phyloP scores from a whole-genome alignment of 2,329 filamentous ascomycete species.

The Nemania diffusa region DNA sequence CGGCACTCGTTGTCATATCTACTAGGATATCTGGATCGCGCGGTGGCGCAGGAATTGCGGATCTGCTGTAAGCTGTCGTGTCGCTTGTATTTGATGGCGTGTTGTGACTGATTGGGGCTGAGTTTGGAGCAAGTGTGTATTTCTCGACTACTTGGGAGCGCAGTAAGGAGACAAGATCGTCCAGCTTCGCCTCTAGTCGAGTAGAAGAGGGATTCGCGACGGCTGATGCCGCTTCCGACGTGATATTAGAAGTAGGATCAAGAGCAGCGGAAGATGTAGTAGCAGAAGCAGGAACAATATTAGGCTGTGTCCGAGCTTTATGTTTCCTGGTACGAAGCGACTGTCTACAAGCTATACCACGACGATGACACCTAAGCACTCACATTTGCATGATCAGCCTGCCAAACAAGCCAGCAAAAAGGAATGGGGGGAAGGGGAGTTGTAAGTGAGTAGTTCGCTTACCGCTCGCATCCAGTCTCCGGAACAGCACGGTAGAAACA shows the following conservation, averaged over 20 bases:
- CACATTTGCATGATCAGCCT: constrained; percentile 2
- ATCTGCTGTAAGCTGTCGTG: not conserved
- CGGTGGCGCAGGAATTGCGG: not conserved
- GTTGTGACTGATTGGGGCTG: not conserved
- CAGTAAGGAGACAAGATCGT: not conserved
- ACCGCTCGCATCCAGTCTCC: constrained; percentile 1
- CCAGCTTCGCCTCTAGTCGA: not conserved
- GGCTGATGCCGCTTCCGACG: not conserved
- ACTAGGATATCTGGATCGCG: not conserved
- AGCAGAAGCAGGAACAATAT: not conserved
- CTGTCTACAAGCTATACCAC: constrained; percentile 4
- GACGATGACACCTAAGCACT: not conserved
- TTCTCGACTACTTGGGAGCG: constrained; percentile 1
- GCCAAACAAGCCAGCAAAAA: not conserved
- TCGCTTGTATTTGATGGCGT: not conserved
- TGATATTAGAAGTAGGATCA: not conserved
- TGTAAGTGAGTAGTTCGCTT: not conserved
- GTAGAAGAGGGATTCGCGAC: not conserved
- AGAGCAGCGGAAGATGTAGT: not conserved
- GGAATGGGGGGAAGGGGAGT: not conserved
- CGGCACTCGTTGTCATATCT: not conserved
- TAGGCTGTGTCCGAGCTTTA: not conserved
- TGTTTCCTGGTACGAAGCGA: not conserved
- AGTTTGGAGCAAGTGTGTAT: not conserved
- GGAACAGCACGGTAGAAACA: constrained; percentile 2